A percentile compares a stretch with the other conserved stretches of the same genome.
Conservation (phyloP, 352 stramenopile genomes). For the Detonula confervacea region DNA sequence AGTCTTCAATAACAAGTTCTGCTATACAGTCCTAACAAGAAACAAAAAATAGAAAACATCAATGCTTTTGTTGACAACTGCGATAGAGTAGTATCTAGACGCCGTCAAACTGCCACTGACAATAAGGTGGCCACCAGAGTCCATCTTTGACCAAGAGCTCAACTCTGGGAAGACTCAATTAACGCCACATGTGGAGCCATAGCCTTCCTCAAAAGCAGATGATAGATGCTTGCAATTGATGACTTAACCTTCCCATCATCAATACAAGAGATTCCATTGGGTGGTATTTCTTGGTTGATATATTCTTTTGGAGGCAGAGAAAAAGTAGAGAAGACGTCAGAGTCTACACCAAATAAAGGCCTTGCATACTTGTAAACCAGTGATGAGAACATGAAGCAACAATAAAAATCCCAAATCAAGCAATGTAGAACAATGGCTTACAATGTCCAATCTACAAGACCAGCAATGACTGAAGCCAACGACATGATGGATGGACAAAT, state of each 20-base stretch:
- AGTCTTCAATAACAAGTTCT: not conserved
- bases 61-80: slow-evolving; percentile 20
- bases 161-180: not conserved
- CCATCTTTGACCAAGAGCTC: not conserved
- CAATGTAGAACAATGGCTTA: not conserved
- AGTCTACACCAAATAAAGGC: not conserved
- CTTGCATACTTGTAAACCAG: not conserved
- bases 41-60: not conserved
- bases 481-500: not conserved
- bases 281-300: not conserved
- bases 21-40: not conserved
- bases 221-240: not conserved
- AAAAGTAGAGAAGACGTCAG: not conserved
- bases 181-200: not conserved
- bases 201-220: slow-evolving; percentile 1
- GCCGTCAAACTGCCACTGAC: not conserved
- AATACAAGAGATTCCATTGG: not conserved
- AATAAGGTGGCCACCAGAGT: not conserved
- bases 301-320: not conserved
- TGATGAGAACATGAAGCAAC: not conserved
- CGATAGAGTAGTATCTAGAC: not conserved
- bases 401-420: not conserved
- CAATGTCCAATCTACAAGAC: not conserved
- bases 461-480: not conserved
- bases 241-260: not conserved